Evolutionary conservation across 164 flowering plant species (phyloP).

Genomic region (Vitis rotundifolia): DNA sequence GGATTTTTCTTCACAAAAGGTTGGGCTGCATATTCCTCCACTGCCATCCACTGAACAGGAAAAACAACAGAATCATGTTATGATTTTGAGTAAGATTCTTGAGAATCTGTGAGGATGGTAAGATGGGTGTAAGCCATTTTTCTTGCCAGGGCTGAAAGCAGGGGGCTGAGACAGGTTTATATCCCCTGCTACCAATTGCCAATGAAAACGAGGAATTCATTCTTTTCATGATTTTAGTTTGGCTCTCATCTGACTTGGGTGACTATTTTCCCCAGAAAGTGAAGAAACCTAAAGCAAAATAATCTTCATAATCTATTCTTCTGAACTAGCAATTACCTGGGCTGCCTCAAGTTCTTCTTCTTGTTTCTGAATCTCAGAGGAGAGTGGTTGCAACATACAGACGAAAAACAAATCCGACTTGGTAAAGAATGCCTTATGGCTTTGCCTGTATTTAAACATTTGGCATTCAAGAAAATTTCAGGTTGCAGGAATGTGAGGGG

Average conservation of each 20-base stretch:
- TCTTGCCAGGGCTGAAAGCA: no score
- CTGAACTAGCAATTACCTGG: slow-evolving; percentile 35
- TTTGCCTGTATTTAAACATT: slow-evolving; percentile 42
- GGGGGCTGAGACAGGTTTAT: neutral
- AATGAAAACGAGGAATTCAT: no score
- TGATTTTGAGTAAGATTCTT: no score
- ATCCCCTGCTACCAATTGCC: no score
- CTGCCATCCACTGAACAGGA: slow-evolving; percentile 51
- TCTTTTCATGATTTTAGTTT: no score
- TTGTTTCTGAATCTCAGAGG: slow-evolving; percentile 62
- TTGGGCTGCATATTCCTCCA: slow-evolving; percentile 48
- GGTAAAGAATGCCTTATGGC: slow-evolving; percentile 55
- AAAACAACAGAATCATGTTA: neutral
- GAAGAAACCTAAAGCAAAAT: neutral
- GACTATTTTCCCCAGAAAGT: no score
- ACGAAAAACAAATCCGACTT: slow-evolving; percentile 77
- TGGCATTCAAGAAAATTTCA: neutral
- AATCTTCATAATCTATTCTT: no score
- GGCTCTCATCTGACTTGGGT: neutral
- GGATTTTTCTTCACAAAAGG: slow-evolving; percentile 29
- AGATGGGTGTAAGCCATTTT: no score
- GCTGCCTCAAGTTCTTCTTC: slow-evolving; percentile 66
- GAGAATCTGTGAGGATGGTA: no score
- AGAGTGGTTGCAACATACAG: slow-evolving; percentile 65
- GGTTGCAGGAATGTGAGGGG: neutral